A percentile compares a stretch with the other conserved stretches of the same genome.
Evolutionary conservation across 2,329 filamentous ascomycete genomes (phyloP).

Genomic region (Hansfordia pulvinata): DNA sequence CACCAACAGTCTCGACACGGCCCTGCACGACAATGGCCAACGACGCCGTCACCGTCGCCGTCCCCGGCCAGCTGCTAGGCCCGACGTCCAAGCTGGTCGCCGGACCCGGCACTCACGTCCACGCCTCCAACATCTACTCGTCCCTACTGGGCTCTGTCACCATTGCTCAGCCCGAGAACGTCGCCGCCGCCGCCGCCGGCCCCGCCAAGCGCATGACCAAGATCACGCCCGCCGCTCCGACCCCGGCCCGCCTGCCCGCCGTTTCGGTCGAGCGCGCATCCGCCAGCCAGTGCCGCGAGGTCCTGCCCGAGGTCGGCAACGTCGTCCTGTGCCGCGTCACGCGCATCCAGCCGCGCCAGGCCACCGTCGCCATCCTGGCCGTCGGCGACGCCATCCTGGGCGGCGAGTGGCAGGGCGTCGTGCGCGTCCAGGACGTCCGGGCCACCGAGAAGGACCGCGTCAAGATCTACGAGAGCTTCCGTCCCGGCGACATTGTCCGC

Average conservation of each 20-base stretch:
- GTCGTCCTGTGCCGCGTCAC: slow-evolving; percentile 76
- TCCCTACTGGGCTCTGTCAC: slow-evolving; percentile 67
- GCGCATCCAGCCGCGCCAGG: slow-evolving; percentile 73
- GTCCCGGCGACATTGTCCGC: slow-evolving; percentile 82
- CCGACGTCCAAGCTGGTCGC: slow-evolving; percentile 51
- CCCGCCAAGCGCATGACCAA: slow-evolving; percentile 46
- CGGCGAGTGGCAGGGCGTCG: slow-evolving; percentile 74
- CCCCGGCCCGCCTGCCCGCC: slow-evolving; percentile 30
- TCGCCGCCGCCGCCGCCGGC: slow-evolving; percentile 33
- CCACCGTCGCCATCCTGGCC: slow-evolving; percentile 73
- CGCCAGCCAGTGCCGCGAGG: slow-evolving; percentile 41
- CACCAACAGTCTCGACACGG: not conserved
- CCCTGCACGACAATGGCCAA: slow-evolving; percentile 10
- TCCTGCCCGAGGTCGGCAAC: slow-evolving; percentile 70
- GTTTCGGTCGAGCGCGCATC: slow-evolving; percentile 40
- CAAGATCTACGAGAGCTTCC: slow-evolving; percentile 79
- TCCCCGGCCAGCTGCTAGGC: slow-evolving; percentile 75
- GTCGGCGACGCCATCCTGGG: slow-evolving; percentile 60
- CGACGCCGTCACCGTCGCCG: slow-evolving; percentile 47
- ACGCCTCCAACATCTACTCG: slow-evolving; percentile 61
- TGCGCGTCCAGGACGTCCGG: slow-evolving; percentile 80
- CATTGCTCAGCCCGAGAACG: slow-evolving; percentile 32
- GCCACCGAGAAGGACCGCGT: slow-evolving; percentile 95
- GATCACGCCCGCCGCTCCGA: slow-evolving; percentile 28
- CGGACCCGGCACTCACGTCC: slow-evolving; percentile 74